Conservation (phyloP, 257 asterid species). For the Dorcoceras hygrometricum region DNA sequence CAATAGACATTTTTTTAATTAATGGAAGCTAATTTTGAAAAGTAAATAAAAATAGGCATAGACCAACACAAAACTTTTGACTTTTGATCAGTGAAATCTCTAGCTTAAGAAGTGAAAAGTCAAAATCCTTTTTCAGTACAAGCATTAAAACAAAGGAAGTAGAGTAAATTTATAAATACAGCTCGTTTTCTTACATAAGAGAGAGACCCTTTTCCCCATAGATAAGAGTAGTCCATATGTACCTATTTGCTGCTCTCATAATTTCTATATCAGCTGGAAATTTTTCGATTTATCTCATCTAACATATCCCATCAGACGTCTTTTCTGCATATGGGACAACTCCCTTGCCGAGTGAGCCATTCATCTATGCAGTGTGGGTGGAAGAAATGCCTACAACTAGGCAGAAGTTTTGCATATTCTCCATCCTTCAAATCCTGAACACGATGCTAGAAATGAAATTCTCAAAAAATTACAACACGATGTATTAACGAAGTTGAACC, state of each 20-base stretch:
- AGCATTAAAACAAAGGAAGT: too few relatives aligned
- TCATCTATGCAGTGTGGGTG: slow-evolving; percentile 72
- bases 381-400: slow-evolving; percentile 64
- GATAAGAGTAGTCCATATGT: too few relatives aligned
- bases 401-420: slow-evolving; percentile 52
- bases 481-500: background rate
- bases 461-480: background rate
- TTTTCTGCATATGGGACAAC: slow-evolving; percentile 78
- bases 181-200: too few relatives aligned
- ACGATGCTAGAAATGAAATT: background rate
- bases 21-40: too few relatives aligned
- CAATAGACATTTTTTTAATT: too few relatives aligned
- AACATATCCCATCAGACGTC: slow-evolving; percentile 34
- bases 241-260: slow-evolving; percentile 9
- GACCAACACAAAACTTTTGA: too few relatives aligned
- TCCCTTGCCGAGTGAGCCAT: slow-evolving; percentile 72
- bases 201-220: too few relatives aligned
- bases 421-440: slow-evolving; percentile 66
- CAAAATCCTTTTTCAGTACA: too few relatives aligned
- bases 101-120: too few relatives aligned
- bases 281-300: background rate
- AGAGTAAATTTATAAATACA: too few relatives aligned
- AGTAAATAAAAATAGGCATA: too few relatives aligned
- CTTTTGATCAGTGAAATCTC: too few relatives aligned
- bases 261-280: background rate